A percentile compares a stretch with the other conserved stretches of the same genome.
These are phyloP conservation scores for Zizania palustris DNA, from an alignment of 202 grass and related monocot species.

Conservation along the genomic window DNA sequence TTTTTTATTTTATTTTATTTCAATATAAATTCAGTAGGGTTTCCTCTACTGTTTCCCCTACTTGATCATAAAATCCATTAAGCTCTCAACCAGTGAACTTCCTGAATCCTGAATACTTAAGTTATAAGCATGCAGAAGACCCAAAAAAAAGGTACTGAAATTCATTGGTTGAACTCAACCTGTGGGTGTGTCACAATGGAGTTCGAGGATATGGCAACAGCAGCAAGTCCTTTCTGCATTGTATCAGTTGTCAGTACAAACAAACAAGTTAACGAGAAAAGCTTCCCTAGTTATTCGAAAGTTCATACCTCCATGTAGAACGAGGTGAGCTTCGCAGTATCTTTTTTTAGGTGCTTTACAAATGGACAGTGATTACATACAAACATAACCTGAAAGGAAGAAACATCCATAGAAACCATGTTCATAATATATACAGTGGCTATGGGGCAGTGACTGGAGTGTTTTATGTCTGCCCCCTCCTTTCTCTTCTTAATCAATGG, in stretches of 20 bases:
- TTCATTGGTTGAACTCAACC: slow-evolving; percentile 43
- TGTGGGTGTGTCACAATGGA: slow-evolving; percentile 76
- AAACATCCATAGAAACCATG: not conserved
- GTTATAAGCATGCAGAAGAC: not conserved
- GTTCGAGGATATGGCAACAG: slow-evolving; percentile 84
- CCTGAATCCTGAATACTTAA: not conserved
- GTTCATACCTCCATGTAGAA: slow-evolving; percentile 83
- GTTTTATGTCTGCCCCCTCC: not conserved
- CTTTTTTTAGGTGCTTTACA: slow-evolving; percentile 87
- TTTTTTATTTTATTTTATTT: not conserved
- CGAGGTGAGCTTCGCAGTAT: slow-evolving; percentile 72
- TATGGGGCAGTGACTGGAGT: not conserved
- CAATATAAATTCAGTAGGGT: not conserved
- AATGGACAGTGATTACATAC: slow-evolving; percentile 92
- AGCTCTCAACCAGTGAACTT: not conserved
- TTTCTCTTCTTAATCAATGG: not conserved
- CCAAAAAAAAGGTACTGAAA: not conserved
- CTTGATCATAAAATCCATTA: not conserved
- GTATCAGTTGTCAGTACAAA: slow-evolving; percentile 26
- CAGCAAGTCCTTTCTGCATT: slow-evolving; percentile 84
- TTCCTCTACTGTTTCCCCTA: not conserved
- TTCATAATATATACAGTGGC: not conserved
- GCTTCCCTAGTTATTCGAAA: not conserved
- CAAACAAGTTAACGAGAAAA: not conserved
- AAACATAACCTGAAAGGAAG: slow-evolving; percentile 84